Conservation (phyloP, 306 rosid species). For the Biancaea sappan region DNA sequence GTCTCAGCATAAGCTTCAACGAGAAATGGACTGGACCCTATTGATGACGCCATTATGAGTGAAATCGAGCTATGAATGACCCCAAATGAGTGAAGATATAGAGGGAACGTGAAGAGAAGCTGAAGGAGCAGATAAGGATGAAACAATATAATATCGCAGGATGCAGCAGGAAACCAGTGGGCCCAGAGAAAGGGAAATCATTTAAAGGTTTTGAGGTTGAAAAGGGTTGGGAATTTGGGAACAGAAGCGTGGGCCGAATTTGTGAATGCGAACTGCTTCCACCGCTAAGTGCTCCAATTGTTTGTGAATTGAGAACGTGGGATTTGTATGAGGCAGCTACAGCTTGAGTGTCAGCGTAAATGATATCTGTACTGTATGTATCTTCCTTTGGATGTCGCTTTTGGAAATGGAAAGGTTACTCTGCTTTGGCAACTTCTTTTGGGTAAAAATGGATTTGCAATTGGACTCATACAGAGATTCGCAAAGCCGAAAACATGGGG, state of each 20-base stretch:
- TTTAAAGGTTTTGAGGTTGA: conserved; percentile 26
- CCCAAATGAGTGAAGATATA: neutral
- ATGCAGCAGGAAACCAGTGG: neutral
- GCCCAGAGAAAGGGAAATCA: neutral
- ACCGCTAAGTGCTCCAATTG: neutral
- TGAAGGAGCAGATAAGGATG: neutral
- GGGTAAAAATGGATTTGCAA: too few species aligned
- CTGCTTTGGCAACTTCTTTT: neutral
- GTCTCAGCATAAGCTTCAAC: conserved; percentile 49
- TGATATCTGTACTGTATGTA: too few species aligned
- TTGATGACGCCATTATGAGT: conserved; percentile 63
- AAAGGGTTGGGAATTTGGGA: neutral
- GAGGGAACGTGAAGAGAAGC: neutral
- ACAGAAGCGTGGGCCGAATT: neutral
- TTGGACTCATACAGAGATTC: too few species aligned
- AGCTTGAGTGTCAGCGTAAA: too few species aligned
- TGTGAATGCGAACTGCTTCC: neutral
- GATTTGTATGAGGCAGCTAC: too few species aligned
- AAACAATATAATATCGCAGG: neutral
- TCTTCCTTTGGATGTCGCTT: neutral
- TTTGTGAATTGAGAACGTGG: neutral
- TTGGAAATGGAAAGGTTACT: neutral
- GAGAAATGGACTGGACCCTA: conserved; percentile 52
- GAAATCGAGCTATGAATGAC: conserved; percentile 28
- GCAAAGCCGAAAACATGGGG: too few species aligned